Conservation (phyloP, 129 eudicot species). For the Flaveria robusta region DNA sequence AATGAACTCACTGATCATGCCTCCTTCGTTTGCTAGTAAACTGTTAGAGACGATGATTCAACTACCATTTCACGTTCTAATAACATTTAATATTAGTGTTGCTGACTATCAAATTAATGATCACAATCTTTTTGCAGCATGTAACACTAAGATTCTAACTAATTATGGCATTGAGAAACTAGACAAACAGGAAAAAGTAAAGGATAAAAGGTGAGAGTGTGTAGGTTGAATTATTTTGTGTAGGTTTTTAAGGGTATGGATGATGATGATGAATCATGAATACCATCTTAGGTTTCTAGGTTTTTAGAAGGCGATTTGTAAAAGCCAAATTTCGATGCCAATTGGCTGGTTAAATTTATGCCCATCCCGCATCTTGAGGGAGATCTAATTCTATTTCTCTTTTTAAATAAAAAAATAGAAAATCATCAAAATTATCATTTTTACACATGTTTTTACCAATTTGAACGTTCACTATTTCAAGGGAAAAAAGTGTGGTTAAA, state of each 20-base stretch:
- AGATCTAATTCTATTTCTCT: not conserved
- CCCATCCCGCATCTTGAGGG: constrained; percentile 9
- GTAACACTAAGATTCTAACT: not conserved
- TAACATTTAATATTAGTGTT: not conserved
- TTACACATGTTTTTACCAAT: no score
- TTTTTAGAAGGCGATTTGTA: constrained; percentile 25
- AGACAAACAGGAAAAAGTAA: not conserved
- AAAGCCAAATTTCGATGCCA: constrained; percentile 19
- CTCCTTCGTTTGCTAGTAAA: no score
- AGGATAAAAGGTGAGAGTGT: constrained; percentile 24
- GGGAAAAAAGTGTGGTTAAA: no score
- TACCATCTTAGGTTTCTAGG: no score
- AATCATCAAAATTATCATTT: no score
- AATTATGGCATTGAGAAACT: not conserved
- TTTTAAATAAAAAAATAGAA: not conserved
- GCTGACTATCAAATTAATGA: constrained; percentile 18
- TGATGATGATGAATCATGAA: constrained; percentile 33
- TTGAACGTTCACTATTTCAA: no score
- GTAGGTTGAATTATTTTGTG: constrained; percentile 28
- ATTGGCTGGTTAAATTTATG: constrained; percentile 10
- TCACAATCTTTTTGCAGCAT: not conserved
- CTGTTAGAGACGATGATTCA: not conserved
- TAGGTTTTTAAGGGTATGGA: constrained; percentile 24
- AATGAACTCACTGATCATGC: not conserved
- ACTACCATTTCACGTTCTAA: not conserved